phyloP scores from a whole-genome alignment of 31 red algal genomes.

The Odonthalia washingtoniensis region DNA sequence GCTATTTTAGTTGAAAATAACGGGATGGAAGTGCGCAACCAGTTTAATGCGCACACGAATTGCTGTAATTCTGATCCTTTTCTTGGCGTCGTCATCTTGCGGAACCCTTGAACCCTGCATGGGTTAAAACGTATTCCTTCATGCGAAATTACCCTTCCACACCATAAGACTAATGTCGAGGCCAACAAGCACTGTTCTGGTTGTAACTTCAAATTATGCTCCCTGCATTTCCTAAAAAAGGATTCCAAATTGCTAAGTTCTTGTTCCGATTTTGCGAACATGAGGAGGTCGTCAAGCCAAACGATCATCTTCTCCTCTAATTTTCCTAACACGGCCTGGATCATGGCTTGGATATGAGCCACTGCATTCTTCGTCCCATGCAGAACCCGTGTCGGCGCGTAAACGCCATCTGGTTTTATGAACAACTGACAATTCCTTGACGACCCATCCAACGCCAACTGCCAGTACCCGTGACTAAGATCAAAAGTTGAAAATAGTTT shows the following conservation, averaged over 20 bases:
- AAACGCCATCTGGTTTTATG: constrained; percentile 14
- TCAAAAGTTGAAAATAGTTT: background rate
- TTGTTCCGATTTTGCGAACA: constrained; percentile 19
- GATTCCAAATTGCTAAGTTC: background rate
- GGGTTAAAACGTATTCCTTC: constrained; percentile 32
- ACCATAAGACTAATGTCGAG: background rate
- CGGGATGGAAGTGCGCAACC: constrained; percentile 33
- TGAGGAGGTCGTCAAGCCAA: constrained; percentile 44
- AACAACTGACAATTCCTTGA: constrained; percentile 1
- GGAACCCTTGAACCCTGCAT: background rate
- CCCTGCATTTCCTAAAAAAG: constrained; percentile 8
- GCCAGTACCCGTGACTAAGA: background rate
- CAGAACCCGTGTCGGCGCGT: constrained; percentile 4
- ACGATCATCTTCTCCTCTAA: background rate
- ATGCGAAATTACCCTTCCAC: constrained; percentile 24
- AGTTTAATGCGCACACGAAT: constrained; percentile 23
- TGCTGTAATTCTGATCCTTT: constrained; percentile 23
- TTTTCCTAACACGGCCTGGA: background rate
- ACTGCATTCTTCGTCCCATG: constrained; percentile 34
- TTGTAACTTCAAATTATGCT: background rate
- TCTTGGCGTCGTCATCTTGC: constrained; percentile 28
- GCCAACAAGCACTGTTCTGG: constrained; percentile 11
- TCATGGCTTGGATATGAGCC: constrained; percentile 10
- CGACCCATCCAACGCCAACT: background rate
- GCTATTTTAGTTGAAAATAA: background rate